phyloP scores from a whole-genome alignment of 768 basidiomycete genomes.

The Lepiota venenata region DNA sequence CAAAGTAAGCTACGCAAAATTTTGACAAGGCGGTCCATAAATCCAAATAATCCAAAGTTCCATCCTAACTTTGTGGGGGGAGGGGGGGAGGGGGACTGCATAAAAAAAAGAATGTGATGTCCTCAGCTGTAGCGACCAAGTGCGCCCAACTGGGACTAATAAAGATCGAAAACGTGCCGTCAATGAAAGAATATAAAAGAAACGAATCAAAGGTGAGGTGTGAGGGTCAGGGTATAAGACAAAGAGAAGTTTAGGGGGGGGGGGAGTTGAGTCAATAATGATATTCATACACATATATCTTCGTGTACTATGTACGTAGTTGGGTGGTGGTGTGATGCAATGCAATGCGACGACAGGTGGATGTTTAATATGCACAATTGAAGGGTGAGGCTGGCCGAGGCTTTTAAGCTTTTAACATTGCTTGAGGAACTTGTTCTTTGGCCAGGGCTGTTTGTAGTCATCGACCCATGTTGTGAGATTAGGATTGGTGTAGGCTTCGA shows the following conservation, averaged over 20 bases:
- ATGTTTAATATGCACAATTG: neutral
- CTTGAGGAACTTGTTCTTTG: slow-evolving; percentile 61
- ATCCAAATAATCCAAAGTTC: neutral
- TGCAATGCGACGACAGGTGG: neutral
- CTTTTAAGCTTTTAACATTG: slow-evolving; percentile 40
- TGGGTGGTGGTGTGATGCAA: neutral
- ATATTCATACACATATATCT: slow-evolving; percentile 6
- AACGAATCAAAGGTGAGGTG: neutral
- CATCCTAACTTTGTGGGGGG: neutral
- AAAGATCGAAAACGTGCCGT: neutral
- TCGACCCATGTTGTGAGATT: slow-evolving; percentile 75
- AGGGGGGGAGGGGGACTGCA: too few relatives aligned
- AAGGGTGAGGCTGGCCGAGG: neutral
- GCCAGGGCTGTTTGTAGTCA: slow-evolving; percentile 63
- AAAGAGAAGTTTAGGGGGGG: neutral
- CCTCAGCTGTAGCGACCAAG: neutral
- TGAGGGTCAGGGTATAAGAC: neutral
- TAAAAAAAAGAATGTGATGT: neutral
- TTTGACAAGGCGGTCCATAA: neutral
- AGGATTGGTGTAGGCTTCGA: slow-evolving; percentile 78
- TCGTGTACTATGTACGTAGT: slow-evolving; percentile 3
- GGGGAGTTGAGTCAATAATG: neutral
- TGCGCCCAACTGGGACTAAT: neutral
- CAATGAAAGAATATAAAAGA: neutral
- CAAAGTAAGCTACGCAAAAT: too few relatives aligned